phyloP scores from a whole-genome alignment of 2,329 filamentous ascomycete species.

The Huntiella moniliformis region DNA sequence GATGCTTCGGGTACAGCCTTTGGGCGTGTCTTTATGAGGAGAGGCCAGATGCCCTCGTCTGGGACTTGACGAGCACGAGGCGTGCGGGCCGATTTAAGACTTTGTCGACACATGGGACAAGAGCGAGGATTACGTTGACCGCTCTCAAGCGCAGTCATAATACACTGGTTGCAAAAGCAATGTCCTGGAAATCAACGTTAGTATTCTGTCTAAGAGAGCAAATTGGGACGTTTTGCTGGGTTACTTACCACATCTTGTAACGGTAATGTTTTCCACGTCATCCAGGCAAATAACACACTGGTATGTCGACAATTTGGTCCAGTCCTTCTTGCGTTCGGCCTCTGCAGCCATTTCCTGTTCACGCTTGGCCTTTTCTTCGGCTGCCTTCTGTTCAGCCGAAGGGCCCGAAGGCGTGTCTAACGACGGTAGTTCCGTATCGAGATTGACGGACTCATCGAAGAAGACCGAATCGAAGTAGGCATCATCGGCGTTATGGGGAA shows the following conservation, averaged over 20 bases:
- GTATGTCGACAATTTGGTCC: conserved; percentile 33
- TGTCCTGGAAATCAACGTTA: conserved; percentile 26
- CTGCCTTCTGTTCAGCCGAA: not conserved
- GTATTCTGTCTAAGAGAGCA: not conserved
- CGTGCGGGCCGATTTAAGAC: conserved; percentile 19
- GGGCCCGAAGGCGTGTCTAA: too few species aligned
- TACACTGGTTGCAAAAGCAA: conserved; percentile 43
- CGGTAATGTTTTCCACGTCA: conserved; percentile 35
- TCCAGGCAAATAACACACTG: conserved; percentile 54
- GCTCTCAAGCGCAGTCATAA: conserved; percentile 29
- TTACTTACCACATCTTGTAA: conserved; percentile 47
- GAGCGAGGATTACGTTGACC: conserved; percentile 34
- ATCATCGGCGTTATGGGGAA: too few species aligned
- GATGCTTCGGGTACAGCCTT: too few species aligned
- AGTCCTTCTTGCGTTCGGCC: conserved; percentile 24
- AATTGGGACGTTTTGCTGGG: not conserved
- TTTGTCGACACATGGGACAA: conserved; percentile 45
- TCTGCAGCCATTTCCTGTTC: conserved; percentile 15
- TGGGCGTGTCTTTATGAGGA: too few species aligned
- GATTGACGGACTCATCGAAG: too few species aligned
- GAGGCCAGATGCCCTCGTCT: too few species aligned
- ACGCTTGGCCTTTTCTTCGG: not conserved
- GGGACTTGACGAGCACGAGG: too few species aligned
- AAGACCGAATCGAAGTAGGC: too few species aligned
- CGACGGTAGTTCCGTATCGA: too few species aligned